These are phyloP conservation scores for Cinnamomum chago DNA, from an alignment of 164 flowering plant species.

Conservation along the genomic window DNA sequence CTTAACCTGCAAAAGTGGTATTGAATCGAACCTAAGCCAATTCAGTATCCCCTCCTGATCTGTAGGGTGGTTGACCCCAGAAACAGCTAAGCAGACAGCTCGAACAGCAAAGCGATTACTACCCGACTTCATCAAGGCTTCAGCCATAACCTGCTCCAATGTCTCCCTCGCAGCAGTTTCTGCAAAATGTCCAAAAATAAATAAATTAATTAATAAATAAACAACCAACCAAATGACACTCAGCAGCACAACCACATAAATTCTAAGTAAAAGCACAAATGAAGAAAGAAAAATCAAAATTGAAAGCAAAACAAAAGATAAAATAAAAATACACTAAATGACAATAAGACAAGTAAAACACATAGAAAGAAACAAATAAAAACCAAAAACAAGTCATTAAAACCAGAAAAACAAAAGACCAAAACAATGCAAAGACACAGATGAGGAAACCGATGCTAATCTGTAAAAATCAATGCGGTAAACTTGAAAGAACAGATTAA, in stretches of 20 bases:
- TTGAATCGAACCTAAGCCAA: constrained; percentile 75
- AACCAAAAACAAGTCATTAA: too few relatives aligned
- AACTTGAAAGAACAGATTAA: too few relatives aligned
- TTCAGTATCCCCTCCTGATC: constrained; percentile 70
- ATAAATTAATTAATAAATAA: too few relatives aligned
- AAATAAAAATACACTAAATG: too few relatives aligned
- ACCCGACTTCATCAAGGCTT: constrained; percentile 64
- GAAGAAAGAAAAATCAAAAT: background rate
- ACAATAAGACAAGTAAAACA: too few relatives aligned
- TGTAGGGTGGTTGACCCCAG: constrained; percentile 87
- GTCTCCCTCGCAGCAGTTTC: constrained; percentile 82
- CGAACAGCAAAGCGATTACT: constrained; percentile 58
- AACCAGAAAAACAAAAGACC: too few relatives aligned
- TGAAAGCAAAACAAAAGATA: background rate
- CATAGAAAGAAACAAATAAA: too few relatives aligned
- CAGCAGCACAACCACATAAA: background rate
- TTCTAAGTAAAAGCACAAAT: background rate
- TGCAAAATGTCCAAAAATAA: constrained; percentile 19
- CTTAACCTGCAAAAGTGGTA: background rate
- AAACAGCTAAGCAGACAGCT: constrained; percentile 86
- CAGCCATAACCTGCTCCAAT: constrained; percentile 73
- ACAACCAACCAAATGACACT: background rate
- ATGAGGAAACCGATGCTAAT: background rate
- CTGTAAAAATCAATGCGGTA: too few relatives aligned
- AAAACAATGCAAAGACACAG: too few relatives aligned